These are phyloP conservation scores for Gnetum montanum DNA, from an alignment of 75 land plant species.

Conservation along the genomic window DNA sequence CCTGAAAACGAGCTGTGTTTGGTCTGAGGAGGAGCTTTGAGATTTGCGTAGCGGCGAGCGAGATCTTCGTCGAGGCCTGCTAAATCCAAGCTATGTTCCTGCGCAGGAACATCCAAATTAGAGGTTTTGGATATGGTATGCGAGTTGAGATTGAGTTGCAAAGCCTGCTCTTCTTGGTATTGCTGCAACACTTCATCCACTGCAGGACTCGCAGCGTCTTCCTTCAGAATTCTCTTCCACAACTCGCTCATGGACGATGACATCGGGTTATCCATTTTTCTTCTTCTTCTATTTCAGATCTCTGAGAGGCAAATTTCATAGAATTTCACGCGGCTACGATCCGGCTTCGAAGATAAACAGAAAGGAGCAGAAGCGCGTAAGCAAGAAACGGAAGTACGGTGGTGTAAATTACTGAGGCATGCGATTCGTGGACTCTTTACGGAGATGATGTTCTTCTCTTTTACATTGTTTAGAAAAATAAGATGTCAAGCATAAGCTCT, in stretches of 20 bases:
- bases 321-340: too few species aligned
- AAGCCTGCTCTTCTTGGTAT: slow-evolving; percentile 1
- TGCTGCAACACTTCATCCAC: slow-evolving; percentile 1
- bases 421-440: too few species aligned
- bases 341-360: too few species aligned
- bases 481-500: too few species aligned
- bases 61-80: neutral
- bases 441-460: too few species aligned
- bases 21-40: slow-evolving; percentile 3
- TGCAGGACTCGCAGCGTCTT: neutral
- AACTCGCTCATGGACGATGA: neutral
- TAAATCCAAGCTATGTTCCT: neutral
- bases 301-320: too few species aligned
- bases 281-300: too few species aligned
- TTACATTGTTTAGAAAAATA: too few species aligned
- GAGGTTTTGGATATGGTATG: neutral
- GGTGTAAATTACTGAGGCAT: too few species aligned
- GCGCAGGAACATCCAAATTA: neutral
- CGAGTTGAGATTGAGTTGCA: slow-evolving; percentile 4
- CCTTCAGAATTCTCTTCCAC: slow-evolving; percentile 2
- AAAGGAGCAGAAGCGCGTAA: too few species aligned
- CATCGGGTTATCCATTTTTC: neutral
- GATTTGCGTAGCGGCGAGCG: neutral
- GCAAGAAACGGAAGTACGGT: too few species aligned
- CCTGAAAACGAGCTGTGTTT: neutral